phyloP scores from a whole-genome alignment of 352 stramenopile species.

The Phytophthora quininea region DNA sequence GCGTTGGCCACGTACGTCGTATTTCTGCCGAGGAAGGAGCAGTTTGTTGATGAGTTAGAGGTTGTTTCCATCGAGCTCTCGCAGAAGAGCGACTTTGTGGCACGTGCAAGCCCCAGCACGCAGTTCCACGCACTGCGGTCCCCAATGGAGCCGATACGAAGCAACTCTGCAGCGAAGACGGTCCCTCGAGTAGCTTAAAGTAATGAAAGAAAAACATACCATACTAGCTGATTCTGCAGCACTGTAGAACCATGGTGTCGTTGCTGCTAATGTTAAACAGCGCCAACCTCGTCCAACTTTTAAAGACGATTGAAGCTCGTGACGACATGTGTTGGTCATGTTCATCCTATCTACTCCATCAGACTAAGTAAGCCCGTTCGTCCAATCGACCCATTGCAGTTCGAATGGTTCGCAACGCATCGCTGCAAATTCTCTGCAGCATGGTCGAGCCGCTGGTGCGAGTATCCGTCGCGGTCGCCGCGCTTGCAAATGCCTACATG shows the following conservation, averaged over 20 bases:
- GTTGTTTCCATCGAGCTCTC: conserved; percentile 21
- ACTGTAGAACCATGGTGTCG: too few species aligned
- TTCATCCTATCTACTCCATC: too few species aligned
- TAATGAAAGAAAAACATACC: neutral
- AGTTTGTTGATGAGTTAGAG: conserved; percentile 16
- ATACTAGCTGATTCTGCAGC: neutral
- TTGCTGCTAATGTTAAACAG: too few species aligned
- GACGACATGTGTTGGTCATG: too few species aligned
- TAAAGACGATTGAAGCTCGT: too few species aligned
- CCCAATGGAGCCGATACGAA: conserved; percentile 1
- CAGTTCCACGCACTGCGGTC: neutral
- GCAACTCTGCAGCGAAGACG: neutral
- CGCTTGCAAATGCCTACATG: conserved; percentile 13
- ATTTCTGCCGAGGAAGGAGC: conserved; percentile 21
- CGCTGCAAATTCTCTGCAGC: too few species aligned
- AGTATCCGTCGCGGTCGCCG: conserved; percentile 13
- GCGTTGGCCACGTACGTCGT: conserved; percentile 42
- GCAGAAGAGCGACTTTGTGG: conserved; percentile 17
- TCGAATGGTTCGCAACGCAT: too few species aligned
- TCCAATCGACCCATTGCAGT: too few species aligned
- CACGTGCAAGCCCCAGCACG: neutral
- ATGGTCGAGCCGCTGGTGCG: conserved; percentile 4
- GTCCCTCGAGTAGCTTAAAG: neutral
- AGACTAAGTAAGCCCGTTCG: too few species aligned
- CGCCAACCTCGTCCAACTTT: too few species aligned